These are phyloP conservation scores for Escallonia rubra DNA, from an alignment of 129 eudicot species.

Conservation along the genomic window DNA sequence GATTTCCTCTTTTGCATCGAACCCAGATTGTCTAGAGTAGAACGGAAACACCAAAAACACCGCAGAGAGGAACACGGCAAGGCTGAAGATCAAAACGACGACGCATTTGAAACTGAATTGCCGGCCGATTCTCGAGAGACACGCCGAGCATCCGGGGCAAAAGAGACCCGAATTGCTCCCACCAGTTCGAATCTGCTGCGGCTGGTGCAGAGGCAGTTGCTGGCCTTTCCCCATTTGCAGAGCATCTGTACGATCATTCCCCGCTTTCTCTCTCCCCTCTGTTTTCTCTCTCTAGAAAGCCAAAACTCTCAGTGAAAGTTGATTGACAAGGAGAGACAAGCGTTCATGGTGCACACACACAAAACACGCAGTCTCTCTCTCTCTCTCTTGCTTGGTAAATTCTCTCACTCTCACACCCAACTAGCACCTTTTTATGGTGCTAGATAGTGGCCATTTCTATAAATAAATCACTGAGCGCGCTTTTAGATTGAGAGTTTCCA, in stretches of 20 bases:
- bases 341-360: conserved; percentile 27
- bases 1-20: conserved; percentile 50
- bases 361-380: conserved; percentile 8
- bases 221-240: conserved; percentile 67
- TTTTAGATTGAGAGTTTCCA: not conserved
- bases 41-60: conserved; percentile 40
- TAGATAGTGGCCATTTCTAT: too few species aligned
- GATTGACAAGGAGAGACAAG: conserved; percentile 39
- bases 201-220: conserved; percentile 46
- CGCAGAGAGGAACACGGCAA: conserved; percentile 46
- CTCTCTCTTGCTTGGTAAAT: not conserved
- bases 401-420: conserved; percentile 10
- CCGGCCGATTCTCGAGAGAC: conserved; percentile 19
- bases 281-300: not conserved
- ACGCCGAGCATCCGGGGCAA: conserved; percentile 33
- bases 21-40: conserved; percentile 27
- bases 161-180: conserved; percentile 20
- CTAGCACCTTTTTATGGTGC: not conserved
- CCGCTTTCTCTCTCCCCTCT: conserved; percentile 8
- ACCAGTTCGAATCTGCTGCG: conserved; percentile 11
- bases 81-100: conserved; percentile 39
- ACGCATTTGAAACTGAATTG: conserved; percentile 45
- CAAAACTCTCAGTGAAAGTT: not conserved
- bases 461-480: too few species aligned
- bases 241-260: conserved; percentile 53